Evolutionary conservation across 2,329 filamentous ascomycete species (phyloP).

Genomic region (Dactylellina parvicollis): DNA sequence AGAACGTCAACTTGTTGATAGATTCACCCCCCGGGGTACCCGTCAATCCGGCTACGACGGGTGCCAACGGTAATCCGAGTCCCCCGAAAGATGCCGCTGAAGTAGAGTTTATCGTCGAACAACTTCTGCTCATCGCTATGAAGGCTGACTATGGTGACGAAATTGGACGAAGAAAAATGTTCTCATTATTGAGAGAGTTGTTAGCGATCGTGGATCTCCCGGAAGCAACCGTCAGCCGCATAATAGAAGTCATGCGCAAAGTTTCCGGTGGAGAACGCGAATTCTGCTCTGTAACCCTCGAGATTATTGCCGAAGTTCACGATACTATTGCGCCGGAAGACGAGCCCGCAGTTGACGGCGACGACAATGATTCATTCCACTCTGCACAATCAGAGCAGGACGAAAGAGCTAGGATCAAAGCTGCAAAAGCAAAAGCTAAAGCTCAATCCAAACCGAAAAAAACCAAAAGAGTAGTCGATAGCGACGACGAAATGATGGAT

Average conservation of each 20-base stretch:
- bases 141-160: conserved; percentile 98
- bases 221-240: conserved; percentile 77
- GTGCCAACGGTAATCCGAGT: conserved; percentile 62
- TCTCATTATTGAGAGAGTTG: conserved; percentile 83
- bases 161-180: conserved; percentile 94
- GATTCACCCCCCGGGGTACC: conserved; percentile 59
- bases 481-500: conserved; percentile 71
- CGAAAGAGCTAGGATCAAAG: conserved; percentile 57
- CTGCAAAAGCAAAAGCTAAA: conserved; percentile 29
- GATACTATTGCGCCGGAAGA: conserved; percentile 84
- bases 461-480: conserved; percentile 61
- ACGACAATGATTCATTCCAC: conserved; percentile 86
- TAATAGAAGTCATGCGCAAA: conserved; percentile 64
- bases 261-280: conserved; percentile 84
- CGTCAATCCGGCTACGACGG: conserved; percentile 57
- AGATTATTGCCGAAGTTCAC: conserved; percentile 95
- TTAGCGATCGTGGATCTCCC: conserved; percentile 87
- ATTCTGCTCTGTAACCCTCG: conserved; percentile 85
- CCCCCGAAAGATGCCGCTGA: conserved; percentile 74
- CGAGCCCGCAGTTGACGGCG: conserved; percentile 63
- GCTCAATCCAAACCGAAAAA: conserved; percentile 56
- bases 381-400: conserved; percentile 75
- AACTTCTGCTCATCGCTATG: conserved; percentile 88
- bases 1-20: conserved; percentile 72
- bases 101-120: conserved; percentile 94